These are phyloP conservation scores for Suillus sp. DNA, from an alignment of 768 basidiomycete species.

Conservation along the genomic window DNA sequence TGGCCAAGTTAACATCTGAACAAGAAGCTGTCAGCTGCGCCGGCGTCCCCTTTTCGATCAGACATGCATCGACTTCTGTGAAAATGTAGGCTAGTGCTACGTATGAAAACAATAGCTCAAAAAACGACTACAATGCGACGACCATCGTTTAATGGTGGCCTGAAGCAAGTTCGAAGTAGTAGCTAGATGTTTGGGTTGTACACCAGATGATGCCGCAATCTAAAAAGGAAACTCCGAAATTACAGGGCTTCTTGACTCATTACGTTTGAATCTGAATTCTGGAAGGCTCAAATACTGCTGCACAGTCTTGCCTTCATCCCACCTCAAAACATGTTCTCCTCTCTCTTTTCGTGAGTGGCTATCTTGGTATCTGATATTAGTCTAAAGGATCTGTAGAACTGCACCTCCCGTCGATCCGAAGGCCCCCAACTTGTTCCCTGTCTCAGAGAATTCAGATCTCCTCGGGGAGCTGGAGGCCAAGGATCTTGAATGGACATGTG, in stretches of 20 bases:
- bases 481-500: slow-evolving; percentile 83
- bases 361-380: slow-evolving; percentile 1
- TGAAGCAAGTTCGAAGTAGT: neutral
- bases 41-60: neutral
- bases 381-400: slow-evolving; percentile 42
- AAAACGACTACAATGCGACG: neutral
- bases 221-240: too few species aligned
- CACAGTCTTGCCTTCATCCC: neutral
- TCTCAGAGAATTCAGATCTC: slow-evolving; percentile 63
- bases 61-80: neutral
- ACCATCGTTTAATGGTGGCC: neutral
- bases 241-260: neutral
- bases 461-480: slow-evolving; percentile 74
- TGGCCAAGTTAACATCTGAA: neutral
- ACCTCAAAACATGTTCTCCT: slow-evolving; percentile 67
- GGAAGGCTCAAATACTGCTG: neutral
- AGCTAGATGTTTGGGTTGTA: too few species aligned
- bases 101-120: neutral
- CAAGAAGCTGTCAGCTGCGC: neutral
- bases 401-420: slow-evolving; percentile 58
- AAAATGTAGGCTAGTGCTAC: neutral
- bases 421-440: slow-evolving; percentile 83
- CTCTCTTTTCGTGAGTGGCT: slow-evolving; percentile 72
- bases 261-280: slow-evolving; percentile 9
- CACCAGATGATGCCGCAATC: neutral